These are phyloP conservation scores for Hordeum marinum DNA, from an alignment of 176 grass and related monocot species.

Conservation along the genomic window DNA sequence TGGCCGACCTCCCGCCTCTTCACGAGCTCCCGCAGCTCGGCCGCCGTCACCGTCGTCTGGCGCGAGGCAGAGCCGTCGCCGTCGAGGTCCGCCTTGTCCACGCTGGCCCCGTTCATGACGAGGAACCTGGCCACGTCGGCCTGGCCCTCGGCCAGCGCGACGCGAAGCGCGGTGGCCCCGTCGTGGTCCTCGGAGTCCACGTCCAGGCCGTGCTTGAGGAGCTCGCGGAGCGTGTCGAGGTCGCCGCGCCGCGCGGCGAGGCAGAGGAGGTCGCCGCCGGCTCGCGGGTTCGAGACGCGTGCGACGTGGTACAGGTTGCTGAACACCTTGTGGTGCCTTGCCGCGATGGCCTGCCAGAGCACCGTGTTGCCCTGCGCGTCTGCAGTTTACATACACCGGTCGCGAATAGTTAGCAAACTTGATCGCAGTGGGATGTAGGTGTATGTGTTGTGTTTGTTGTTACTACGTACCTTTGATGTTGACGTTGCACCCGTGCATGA, in stretches of 20 bases:
- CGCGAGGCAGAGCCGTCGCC: neutral
- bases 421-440: neutral
- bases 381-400: neutral
- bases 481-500: constrained; percentile 71
- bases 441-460: neutral
- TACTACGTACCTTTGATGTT: constrained; percentile 51
- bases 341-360: constrained; percentile 63
- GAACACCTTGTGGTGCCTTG: constrained; percentile 80
- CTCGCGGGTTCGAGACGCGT: constrained; percentile 41
- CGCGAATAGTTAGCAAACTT: neutral
- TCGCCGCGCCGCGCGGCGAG: constrained; percentile 56
- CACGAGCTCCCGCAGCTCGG: constrained; percentile 41
- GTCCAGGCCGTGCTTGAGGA: constrained; percentile 66
- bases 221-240: constrained; percentile 59
- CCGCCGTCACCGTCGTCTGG: constrained; percentile 8
- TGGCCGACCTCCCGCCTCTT: constrained; percentile 47
- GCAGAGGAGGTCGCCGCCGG: constrained; percentile 65
- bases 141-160: constrained; percentile 51
- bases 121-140: constrained; percentile 55
- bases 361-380: constrained; percentile 65
- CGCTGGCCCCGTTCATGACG: constrained; percentile 58
- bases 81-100: constrained; percentile 36
- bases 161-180: constrained; percentile 55
- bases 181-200: constrained; percentile 61
- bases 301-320: constrained; percentile 69